These are phyloP conservation scores for Juglanconis sp. DNA, from an alignment of 2,329 filamentous ascomycete genomes.

Conservation along the genomic window DNA sequence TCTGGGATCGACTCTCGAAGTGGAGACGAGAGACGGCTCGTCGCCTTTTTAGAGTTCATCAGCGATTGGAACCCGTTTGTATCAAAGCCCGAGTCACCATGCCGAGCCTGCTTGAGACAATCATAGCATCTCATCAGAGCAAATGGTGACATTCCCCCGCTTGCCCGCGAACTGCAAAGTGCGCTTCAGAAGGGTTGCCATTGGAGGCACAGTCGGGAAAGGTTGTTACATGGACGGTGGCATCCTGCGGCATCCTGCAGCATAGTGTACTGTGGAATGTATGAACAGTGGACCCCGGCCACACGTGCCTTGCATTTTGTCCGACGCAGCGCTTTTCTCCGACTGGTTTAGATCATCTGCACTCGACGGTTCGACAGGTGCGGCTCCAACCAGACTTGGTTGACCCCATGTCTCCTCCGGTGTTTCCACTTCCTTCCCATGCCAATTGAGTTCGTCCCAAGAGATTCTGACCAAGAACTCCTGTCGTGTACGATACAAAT, in stretches of 20 bases:
- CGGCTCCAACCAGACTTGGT: too few relatives aligned
- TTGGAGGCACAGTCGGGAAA: too few relatives aligned
- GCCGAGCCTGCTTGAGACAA: too few relatives aligned
- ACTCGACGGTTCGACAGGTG: not conserved
- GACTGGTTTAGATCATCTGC: constrained; percentile 4
- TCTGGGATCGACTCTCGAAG: not conserved
- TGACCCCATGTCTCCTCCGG: too few relatives aligned
- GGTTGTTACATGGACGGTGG: not conserved
- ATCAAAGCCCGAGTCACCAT: too few relatives aligned
- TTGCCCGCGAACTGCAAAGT: not conserved
- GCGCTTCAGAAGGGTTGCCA: not conserved
- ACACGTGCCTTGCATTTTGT: constrained; percentile 16
- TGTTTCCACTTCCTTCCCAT: too few relatives aligned
- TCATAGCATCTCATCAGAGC: too few relatives aligned
- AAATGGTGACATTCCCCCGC: not conserved
- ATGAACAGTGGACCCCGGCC: not conserved
- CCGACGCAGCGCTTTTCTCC: constrained; percentile 7
- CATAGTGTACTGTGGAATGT: not conserved
- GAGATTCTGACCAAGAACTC: too few relatives aligned
- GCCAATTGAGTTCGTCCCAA: too few relatives aligned
- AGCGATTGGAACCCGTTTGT: too few relatives aligned
- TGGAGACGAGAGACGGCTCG: not conserved
- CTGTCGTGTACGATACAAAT: too few relatives aligned
- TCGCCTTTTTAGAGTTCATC: not conserved
- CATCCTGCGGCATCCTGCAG: not conserved